A percentile compares a stretch with the other conserved stretches of the same genome.
Evolutionary conservation across 1,284 basidiomycete species (phyloP).

Genomic region (Waitea zeae): DNA sequence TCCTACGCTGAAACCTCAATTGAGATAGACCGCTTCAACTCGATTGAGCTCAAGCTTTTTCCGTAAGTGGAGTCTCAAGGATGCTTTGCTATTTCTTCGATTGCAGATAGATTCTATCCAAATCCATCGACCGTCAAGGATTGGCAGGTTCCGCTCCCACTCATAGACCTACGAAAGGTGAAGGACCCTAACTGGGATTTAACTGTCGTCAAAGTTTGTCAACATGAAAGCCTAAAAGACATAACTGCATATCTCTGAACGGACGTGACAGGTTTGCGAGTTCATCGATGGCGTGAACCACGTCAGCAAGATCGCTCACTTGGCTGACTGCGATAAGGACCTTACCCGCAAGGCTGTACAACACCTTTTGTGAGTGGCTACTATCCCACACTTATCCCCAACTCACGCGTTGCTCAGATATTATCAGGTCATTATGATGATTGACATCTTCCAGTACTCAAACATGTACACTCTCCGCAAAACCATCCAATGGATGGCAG

Average conservation of each 20-base stretch:
- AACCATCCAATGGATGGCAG: constrained; percentile 70
- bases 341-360: constrained; percentile 80
- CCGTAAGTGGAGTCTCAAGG: no score
- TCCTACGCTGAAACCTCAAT: constrained; percentile 94
- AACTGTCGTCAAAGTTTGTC: constrained; percentile 67
- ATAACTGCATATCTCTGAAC: constrained; percentile 3
- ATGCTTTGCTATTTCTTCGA: no score
- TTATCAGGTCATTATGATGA: constrained; percentile 91
- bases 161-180: constrained; percentile 70
- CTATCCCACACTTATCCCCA: constrained; percentile 1
- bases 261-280: constrained; percentile 40
- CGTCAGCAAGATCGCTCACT: constrained; percentile 77
- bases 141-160: constrained; percentile 89
- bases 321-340: constrained; percentile 80
- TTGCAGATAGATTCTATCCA: constrained; percentile 66
- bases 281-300: constrained; percentile 87
- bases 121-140: constrained; percentile 83
- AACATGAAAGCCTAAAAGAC: constrained; percentile 1
- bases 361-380: constrained; percentile 64
- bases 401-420: constrained; percentile 25
- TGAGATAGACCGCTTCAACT: constrained; percentile 75
- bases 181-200: constrained; percentile 93
- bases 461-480: constrained; percentile 91
- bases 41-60: constrained; percentile 89
- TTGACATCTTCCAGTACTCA: constrained; percentile 96